Base-by-base conservation (phyloP, 2,329 filamentous ascomycete species). In the Diaporthe citri region DNA sequence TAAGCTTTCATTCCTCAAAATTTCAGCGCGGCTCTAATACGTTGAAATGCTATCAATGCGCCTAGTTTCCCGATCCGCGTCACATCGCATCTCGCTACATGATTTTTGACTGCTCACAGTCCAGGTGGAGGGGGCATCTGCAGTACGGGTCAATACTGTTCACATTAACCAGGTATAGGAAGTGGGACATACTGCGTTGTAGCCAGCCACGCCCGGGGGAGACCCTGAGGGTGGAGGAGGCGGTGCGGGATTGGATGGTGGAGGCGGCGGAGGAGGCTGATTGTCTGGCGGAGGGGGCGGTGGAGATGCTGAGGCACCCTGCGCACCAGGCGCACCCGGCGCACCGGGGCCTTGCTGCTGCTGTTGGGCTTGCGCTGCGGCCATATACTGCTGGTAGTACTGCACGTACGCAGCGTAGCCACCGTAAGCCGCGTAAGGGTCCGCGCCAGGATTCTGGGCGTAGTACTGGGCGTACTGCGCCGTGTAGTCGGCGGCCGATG, bases 341-440 rank as follows among this genome's bases (percentile, higher is more conserved):
- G 87, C 83, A 77, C 87, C 81, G 72, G 87, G 86, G 41, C 82
- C 84, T 79, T 86, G 83, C 77, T 87, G 85, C 71, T 88, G 85
- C 76, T 87, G 84, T 4, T 67, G 86, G 62, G 87, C 87, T 79
- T 90, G 89, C 20, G 86, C 86, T 59, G 87, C 87, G 25, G 89
- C 89, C 78, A 90, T 90, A 79, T 93, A 93, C 79, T 94, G 92
- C 81, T 94, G 92, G 79, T 95, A 95, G 84, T 94, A 93, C 79
- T 94, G 92, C 77, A 90, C 86, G 78, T 93, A 93, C 57, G 93
- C 94, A 79, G 93, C 90, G 84, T 97, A 98, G 72, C 96, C 96
- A 77, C 96, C 96, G 79, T 97, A 98, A 12, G 94, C 92, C 56
- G 95, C 95, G 82, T 98, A 98, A 0, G 96, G 96, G 80, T 98